Evolutionary conservation across 2,329 filamentous ascomycete genomes (phyloP).

Genomic region (Fusarium guadeloupense): DNA sequence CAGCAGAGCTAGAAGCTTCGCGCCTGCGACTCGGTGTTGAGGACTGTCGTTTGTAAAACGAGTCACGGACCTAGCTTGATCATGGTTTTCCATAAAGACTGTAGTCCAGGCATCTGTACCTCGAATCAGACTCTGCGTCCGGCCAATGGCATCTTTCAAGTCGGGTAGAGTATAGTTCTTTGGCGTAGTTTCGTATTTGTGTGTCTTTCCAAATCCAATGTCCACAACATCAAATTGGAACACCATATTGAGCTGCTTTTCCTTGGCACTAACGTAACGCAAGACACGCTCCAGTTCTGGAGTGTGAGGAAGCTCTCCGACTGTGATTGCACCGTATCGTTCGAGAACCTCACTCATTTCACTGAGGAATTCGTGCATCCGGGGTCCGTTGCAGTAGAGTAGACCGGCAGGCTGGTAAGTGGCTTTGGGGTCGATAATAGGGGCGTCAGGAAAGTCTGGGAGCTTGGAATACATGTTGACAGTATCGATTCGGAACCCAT

Average conservation of each 20-base stretch:
- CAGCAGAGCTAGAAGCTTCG: constrained; percentile 68
- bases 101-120: constrained; percentile 70
- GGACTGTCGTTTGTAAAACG: constrained; percentile 62
- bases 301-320: constrained; percentile 74
- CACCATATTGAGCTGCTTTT: constrained; percentile 73
- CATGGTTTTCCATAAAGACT: constrained; percentile 72
- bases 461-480: constrained; percentile 78
- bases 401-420: constrained; percentile 62
- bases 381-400: constrained; percentile 74
- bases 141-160: constrained; percentile 58
- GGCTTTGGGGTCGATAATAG: constrained; percentile 58
- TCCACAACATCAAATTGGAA: constrained; percentile 74
- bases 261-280: constrained; percentile 65
- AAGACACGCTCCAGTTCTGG: constrained; percentile 66
- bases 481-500: constrained; percentile 79
- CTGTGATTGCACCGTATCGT: constrained; percentile 73
- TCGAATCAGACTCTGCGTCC: constrained; percentile 62
- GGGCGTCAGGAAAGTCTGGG: constrained; percentile 65
- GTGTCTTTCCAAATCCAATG: constrained; percentile 61
- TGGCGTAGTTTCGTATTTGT: constrained; percentile 61
- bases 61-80: constrained; percentile 67
- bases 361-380: constrained; percentile 72
- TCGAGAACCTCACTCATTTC: constrained; percentile 72
- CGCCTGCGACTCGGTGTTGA: constrained; percentile 57
- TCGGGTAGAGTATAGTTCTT: constrained; percentile 57